A percentile compares a stretch with the other conserved stretches of the same genome.
phyloP scores from a whole-genome alignment of 106 monocot genomes.

The Dioscorea dumetorum region DNA sequence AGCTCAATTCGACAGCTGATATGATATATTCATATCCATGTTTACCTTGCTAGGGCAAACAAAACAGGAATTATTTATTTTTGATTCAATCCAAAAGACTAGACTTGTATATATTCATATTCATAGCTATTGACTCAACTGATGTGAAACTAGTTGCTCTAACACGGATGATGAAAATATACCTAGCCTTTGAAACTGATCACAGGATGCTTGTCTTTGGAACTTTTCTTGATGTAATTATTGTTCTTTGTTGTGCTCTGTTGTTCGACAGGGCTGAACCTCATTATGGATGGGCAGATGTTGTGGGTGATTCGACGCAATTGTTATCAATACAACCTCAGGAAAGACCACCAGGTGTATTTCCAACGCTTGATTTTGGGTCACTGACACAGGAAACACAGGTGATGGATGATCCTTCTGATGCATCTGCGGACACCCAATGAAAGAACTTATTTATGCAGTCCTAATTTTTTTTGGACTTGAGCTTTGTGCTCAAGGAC shows the following conservation, averaged over 20 bases:
- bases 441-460: not conserved
- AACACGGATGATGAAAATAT: too few species aligned
- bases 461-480: constrained; percentile 12
- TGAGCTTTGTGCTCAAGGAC: constrained; percentile 16
- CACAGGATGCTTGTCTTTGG: too few species aligned
- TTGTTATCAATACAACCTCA: constrained; percentile 69
- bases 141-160: too few species aligned
- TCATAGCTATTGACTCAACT: too few species aligned
- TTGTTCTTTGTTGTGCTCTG: not conserved
- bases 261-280: constrained; percentile 64
- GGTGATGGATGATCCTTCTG: constrained; percentile 23
- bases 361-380: constrained; percentile 40
- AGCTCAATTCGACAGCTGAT: too few species aligned
- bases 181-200: too few species aligned
- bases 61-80: too few species aligned
- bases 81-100: too few species aligned
- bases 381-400: constrained; percentile 8
- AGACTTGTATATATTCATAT: too few species aligned
- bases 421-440: constrained; percentile 6
- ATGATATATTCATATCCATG: too few species aligned
- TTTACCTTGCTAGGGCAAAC: too few species aligned
- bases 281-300: constrained; percentile 98
- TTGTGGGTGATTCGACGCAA: constrained; percentile 84
- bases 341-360: constrained; percentile 73
- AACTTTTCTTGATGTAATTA: not conserved